Percentiles rank a stretch among this genome's conserved stretches.
Conservation (phyloP, 164 flowering plant genomes). For the Vitis rotundifolia region DNA sequence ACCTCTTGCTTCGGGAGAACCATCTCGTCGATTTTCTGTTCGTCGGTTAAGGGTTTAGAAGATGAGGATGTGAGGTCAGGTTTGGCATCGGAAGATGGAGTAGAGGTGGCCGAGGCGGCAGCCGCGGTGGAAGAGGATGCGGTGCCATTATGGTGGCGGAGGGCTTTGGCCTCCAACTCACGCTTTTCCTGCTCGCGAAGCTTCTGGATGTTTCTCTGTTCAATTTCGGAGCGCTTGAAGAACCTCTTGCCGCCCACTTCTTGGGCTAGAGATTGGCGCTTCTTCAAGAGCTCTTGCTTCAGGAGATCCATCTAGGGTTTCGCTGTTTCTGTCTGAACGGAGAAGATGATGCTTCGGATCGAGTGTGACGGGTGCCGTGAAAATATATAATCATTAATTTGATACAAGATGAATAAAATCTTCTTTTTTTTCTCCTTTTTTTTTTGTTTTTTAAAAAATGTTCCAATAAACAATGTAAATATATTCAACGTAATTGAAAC, state of each 20-base stretch:
- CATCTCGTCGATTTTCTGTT: conserved; percentile 78
- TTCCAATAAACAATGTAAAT: no score
- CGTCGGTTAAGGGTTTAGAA: conserved; percentile 54
- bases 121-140: conserved; percentile 16
- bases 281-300: conserved; percentile 47
- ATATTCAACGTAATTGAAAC: no score
- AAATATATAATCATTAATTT: no score
- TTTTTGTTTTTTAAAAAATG: no score
- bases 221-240: conserved; percentile 65
- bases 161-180: conserved; percentile 73
- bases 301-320: conserved; percentile 49
- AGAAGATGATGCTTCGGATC: no score
- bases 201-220: conserved; percentile 53
- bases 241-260: conserved; percentile 42
- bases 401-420: no score
- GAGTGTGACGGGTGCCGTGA: no score
- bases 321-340: neutral
- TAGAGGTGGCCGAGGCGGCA: conserved; percentile 30
- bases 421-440: no score
- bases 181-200: conserved; percentile 78
- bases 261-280: conserved; percentile 43
- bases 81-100: conserved; percentile 33
- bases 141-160: conserved; percentile 23
- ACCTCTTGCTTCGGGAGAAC: conserved; percentile 82
- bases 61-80: conserved; percentile 16